These are phyloP conservation scores for Picea glauca DNA, from an alignment of 75 land plant species.

Conservation along the genomic window DNA sequence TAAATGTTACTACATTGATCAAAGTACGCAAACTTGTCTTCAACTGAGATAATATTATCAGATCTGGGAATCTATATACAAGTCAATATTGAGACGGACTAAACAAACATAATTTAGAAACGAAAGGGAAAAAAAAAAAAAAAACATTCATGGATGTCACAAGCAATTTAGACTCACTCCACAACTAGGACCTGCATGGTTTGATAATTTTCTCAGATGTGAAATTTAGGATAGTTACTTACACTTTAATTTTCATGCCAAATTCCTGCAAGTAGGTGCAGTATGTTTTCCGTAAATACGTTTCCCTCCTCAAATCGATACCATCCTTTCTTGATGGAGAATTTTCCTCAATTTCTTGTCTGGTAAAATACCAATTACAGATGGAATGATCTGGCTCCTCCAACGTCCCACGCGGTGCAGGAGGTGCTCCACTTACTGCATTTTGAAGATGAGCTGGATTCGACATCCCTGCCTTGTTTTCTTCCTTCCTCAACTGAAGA, in stretches of 20 bases:
- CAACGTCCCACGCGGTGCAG: constrained; percentile 31
- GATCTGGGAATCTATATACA: neutral
- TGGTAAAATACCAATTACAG: constrained; percentile 53
- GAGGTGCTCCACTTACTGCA: constrained; percentile 24
- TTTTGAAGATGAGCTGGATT: constrained; percentile 38
- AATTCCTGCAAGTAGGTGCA: constrained; percentile 66
- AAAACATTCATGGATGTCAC: neutral
- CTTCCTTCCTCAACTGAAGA: neutral
- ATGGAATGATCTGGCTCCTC: constrained; percentile 53
- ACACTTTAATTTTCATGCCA: constrained; percentile 74
- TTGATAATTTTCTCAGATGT: neutral
- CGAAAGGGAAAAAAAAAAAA: neutral
- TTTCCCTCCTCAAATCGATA: constrained; percentile 49
- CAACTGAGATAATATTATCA: neutral
- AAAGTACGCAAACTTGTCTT: neutral
- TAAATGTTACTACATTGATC: no score
- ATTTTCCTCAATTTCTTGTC: constrained; percentile 48
- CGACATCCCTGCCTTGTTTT: constrained; percentile 24
- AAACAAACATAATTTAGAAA: neutral
- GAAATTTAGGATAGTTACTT: constrained; percentile 18
- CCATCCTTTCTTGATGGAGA: constrained; percentile 82
- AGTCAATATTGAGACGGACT: neutral
- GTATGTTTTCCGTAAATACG: constrained; percentile 59
- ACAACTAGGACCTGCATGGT: neutral
- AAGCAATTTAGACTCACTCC: neutral